Base-by-base conservation (phyloP, 2,329 filamentous ascomycete species). In the Aspergillus aculeatus region DNA sequence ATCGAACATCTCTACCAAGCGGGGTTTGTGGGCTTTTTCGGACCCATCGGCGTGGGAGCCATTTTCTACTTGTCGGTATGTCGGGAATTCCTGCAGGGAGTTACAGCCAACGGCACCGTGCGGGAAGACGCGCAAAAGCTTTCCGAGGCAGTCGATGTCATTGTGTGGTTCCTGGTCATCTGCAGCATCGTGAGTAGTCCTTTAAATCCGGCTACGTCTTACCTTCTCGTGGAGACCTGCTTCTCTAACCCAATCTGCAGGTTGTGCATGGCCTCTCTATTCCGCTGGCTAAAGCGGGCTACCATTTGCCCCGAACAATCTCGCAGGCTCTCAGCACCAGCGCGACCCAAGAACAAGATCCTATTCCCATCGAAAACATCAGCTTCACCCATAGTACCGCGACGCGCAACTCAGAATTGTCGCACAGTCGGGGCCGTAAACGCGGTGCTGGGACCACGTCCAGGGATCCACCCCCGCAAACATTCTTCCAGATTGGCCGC, bases 21-120 rank as follows among this genome's bases (percentile, higher is more conserved):
- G 1, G 77, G 90, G 0, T 96, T 96, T 69, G 90, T 95, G 7
- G 93, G 93, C 0, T 96, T 96, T 79, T 97, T 97, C 65, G 93
- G 93, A 0, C 93, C 93, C 0, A 93, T 97, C 58, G 92, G 94
- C 2, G 92, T 96, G 1, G 91, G 90, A 16, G 93, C 92, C 1
- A 84, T 96, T 21, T 97, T 96, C 73, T 96, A 97, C 71, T 82
- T 97, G 5, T 96, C 92, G 69, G 81, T 96, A 62, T 88, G 85
- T 47, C 75, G 90, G 1, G 90, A 96, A 24, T 96, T 93, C 62
- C 80, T 97, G 2, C 71, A 73, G 6, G 70, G 78, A 12, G 73
- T 87, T 58, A 84, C 82, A 0, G 83, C 86, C 7, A 78, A 90
- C 55, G 87, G 85, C 0, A 70, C 82, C 32, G 77, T 85, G 14